Base-by-base conservation (phyloP, 2,329 filamentous ascomycete species). In the Blastomyces parvus region DNA sequence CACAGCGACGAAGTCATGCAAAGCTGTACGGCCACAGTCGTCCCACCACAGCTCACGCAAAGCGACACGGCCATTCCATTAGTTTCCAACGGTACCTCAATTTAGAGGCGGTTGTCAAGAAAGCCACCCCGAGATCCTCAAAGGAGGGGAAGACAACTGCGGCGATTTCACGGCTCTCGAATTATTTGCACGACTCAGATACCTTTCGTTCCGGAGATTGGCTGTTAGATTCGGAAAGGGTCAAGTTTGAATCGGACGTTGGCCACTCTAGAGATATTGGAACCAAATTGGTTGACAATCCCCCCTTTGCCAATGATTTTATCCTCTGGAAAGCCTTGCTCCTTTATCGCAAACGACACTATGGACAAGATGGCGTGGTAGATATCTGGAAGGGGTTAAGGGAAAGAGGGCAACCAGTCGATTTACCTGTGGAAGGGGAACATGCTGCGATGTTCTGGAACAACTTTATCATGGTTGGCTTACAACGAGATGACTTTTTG, bases 281-380 rank as follows among this genome's bases (percentile, higher is more conserved):
- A 44, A 70, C 68, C 27, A 75, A 76, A 52, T 66, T 80, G 38
- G 69, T 79, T 38, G 77, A 80, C 60, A 64, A 69, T 44, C 67
- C 72, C 4, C 65, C 61, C 5, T 64, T 70, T 64, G 68, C 67
- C 30, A 64, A 72, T 52, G 72, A 80, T 66, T 73, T 79, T 61
- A 68, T 71, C n/a, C 70, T 80, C 17, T 81, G 79, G 79, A 74
- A 74, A 50, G 74, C 79, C 53, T 67, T 81, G 33, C 70, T 81
- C n/a, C 69, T 72, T 13, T 78, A 77, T 65, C 74, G 76, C 33
- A 76, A 77, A 64, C 76, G 77, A 2, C 74, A 74, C 62, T 74
- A 79, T 66, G 79, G 78, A 13, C 71, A 76, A 33, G 66, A 73
- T 57, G 79, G 79, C 5, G 76, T 75, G 19, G 65, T 75, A 40